Percentiles rank a stretch among this genome's conserved stretches.
Conservation (phyloP, 495 filamentous ascomycete genomes). For the Xylaria intraflava region DNA sequence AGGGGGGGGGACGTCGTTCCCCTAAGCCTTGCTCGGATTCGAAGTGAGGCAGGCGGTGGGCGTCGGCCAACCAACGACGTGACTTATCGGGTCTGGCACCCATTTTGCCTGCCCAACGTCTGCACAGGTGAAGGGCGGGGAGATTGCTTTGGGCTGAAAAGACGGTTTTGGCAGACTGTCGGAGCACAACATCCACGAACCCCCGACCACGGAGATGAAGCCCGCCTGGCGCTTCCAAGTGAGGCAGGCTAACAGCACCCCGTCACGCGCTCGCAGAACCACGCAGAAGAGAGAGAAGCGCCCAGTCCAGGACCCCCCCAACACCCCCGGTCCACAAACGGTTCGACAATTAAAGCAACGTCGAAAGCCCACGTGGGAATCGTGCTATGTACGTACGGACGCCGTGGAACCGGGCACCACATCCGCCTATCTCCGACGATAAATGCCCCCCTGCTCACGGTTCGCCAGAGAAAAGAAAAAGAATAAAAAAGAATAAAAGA, state of each 20-base stretch:
- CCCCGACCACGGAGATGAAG: not conserved
- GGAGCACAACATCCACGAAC: not conserved
- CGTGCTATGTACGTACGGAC: conserved; percentile 4
- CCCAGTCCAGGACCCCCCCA: not conserved
- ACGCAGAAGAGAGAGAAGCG: not conserved
- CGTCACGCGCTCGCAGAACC: not conserved
- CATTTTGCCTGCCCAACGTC: not conserved
- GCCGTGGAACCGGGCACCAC: conserved; percentile 5
- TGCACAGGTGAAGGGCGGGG: not conserved
- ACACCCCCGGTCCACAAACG: not conserved
- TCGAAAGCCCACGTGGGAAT: conserved; percentile 8
- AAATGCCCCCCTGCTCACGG: not conserved
- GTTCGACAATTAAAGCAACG: not conserved
- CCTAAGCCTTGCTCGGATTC: not conserved
- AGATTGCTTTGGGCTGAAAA: not conserved
- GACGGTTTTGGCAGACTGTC: not conserved
- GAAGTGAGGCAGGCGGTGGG: not conserved
- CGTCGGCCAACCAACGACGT: not conserved
- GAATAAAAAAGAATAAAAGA: not conserved
- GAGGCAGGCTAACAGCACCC: not conserved
- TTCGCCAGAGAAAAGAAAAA: not conserved
- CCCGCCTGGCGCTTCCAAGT: no score
- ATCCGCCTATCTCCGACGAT: not conserved
- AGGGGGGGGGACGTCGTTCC: not conserved
- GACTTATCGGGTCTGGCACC: not conserved